Conservation (phyloP, 2,329 filamentous ascomycete species). For the Canariomyces notabilis region DNA sequence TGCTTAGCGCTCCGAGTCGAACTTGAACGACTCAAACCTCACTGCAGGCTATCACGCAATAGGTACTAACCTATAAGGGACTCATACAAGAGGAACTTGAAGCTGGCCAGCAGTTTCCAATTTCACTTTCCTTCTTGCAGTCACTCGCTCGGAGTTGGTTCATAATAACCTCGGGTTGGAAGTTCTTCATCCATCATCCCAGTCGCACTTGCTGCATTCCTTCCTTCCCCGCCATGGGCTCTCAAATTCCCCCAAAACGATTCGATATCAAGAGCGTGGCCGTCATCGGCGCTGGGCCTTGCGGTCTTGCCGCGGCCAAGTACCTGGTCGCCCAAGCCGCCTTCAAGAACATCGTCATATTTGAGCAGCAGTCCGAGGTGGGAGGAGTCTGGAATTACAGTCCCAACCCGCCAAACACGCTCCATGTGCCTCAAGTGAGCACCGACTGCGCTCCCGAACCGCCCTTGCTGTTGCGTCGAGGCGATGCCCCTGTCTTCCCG, state of each 20-base stretch:
- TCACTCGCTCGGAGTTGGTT: too few relatives aligned
- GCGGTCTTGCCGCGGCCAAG: slow-evolving; percentile 73
- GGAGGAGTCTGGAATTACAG: slow-evolving; percentile 88
- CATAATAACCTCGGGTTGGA: background rate
- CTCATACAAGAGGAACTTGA: too few relatives aligned
- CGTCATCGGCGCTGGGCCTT: slow-evolving; percentile 77
- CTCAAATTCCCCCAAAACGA: slow-evolving; percentile 14
- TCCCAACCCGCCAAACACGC: slow-evolving; percentile 41
- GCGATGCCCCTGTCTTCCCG: slow-evolving; percentile 57
- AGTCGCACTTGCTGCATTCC: background rate
- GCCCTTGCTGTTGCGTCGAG: slow-evolving; percentile 45
- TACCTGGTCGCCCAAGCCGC: slow-evolving; percentile 65
- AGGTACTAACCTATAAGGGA: too few relatives aligned
- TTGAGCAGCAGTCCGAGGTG: slow-evolving; percentile 71
- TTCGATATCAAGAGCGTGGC: slow-evolving; percentile 60
- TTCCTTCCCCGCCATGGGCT: slow-evolving; percentile 23
- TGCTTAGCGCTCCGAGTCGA: too few relatives aligned
- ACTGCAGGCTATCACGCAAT: too few relatives aligned
- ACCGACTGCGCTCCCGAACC: slow-evolving; percentile 58
- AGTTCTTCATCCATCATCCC: background rate
- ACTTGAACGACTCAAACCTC: too few relatives aligned
- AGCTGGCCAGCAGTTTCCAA: too few relatives aligned
- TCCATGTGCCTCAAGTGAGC: slow-evolving; percentile 63
- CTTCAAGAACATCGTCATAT: slow-evolving; percentile 69
- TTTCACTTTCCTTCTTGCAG: too few relatives aligned